These are phyloP conservation scores for Urostyla sp. DNA, from an alignment of 73 alveolate species.

Conservation along the genomic window DNA sequence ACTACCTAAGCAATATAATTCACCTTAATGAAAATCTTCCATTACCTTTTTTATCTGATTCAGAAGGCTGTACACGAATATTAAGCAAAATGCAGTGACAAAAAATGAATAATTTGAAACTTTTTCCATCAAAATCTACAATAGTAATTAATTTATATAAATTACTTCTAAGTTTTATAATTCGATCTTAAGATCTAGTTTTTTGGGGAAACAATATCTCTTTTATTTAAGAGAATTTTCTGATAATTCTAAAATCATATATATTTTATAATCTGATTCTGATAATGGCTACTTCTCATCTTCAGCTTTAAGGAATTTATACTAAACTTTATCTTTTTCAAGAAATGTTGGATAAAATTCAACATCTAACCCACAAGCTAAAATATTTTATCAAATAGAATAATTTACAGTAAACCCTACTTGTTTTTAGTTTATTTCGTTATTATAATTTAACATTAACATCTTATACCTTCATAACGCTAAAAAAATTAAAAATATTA, in stretches of 20 bases:
- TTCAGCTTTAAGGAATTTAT: neutral
- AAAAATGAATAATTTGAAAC: constrained; percentile 42
- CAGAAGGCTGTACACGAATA: constrained; percentile 28
- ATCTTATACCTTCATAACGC: neutral
- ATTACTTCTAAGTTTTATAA: constrained; percentile 4
- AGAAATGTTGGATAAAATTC: neutral
- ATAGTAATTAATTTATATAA: neutral
- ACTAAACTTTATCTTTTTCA: neutral
- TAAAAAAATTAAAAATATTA: neutral
- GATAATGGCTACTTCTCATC: neutral
- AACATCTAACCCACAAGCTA: constrained; percentile 14
- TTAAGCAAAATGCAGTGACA: constrained; percentile 31
- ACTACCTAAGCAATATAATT: too few species aligned
- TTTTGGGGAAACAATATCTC: neutral
- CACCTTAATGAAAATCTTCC: too few species aligned
- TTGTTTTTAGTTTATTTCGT: neutral
- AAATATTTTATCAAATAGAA: neutral
- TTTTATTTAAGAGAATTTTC: neutral
- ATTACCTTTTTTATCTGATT: constrained; percentile 18
- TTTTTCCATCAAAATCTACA: constrained; percentile 32
- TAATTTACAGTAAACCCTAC: neutral
- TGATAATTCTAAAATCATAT: neutral
- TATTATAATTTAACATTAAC: neutral
- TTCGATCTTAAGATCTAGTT: neutral
- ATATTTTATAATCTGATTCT: neutral